These are phyloP conservation scores for Dacryopinax primogenitus DNA, from an alignment of 768 basidiomycete species.

Conservation along the genomic window DNA sequence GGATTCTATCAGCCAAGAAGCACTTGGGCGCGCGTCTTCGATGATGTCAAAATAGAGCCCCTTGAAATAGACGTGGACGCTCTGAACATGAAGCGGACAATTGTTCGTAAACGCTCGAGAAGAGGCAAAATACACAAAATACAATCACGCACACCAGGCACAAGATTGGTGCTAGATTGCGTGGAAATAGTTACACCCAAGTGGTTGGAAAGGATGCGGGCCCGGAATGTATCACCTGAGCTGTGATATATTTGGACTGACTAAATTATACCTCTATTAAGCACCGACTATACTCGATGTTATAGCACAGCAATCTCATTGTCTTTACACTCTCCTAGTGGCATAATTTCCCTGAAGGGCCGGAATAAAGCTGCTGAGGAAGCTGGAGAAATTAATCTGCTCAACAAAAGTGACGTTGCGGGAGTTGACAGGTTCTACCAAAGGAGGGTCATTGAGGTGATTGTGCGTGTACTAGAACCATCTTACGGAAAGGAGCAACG, in stretches of 20 bases:
- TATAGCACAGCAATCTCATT: background rate
- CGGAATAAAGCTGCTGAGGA: background rate
- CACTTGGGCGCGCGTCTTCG: background rate
- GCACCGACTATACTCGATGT: background rate
- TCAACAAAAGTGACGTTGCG: constrained; percentile 3
- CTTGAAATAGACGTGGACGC: background rate
- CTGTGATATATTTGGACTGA: too few species aligned
- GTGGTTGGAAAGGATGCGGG: background rate
- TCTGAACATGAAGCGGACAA: background rate
- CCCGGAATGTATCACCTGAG: background rate
- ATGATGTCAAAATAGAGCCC: background rate
- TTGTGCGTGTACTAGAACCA: background rate
- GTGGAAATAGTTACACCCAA: background rate
- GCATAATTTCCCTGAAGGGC: constrained; percentile 1
- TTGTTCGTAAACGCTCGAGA: background rate
- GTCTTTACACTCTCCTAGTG: background rate
- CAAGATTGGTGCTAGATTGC: background rate
- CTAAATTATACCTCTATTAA: background rate
- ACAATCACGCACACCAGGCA: background rate
- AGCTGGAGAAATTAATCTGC: background rate
- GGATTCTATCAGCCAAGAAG: background rate
- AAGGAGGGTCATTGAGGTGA: background rate
- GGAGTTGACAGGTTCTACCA: constrained; percentile 1
- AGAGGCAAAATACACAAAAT: background rate
- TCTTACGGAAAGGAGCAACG: constrained; percentile 1